Evolutionary conservation across 805 yeast genomes (phyloP).

Genomic region (Kodamaea lidongshanica): DNA sequence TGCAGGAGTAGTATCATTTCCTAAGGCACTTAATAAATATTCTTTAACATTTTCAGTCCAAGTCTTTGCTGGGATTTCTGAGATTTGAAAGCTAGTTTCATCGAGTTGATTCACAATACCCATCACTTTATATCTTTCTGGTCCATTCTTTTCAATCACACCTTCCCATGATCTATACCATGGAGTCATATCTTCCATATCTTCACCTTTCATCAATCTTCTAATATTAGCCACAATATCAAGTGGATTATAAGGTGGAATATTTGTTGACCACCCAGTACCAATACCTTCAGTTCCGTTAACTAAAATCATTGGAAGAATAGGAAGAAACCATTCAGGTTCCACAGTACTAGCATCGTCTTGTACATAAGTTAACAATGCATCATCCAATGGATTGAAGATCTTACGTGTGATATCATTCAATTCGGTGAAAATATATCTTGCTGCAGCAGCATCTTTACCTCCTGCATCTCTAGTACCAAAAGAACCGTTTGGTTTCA

Average conservation of each 20-base stretch:
- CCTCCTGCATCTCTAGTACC: slow-evolving; percentile 97
- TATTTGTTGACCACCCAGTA: slow-evolving; percentile 95
- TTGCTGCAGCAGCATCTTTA: slow-evolving; percentile 96
- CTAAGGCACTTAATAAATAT: slow-evolving; percentile 67
- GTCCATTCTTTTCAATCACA: slow-evolving; percentile 52
- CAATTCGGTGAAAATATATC: slow-evolving; percentile 89
- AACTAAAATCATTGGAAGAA: slow-evolving; percentile 90
- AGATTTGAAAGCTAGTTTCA: slow-evolving; percentile 74
- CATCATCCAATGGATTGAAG: slow-evolving; percentile 75
- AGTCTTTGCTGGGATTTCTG: slow-evolving; percentile 85
- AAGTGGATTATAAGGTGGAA: slow-evolving; percentile 83
- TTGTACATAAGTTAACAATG: slow-evolving; percentile 69
- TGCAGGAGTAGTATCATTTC: slow-evolving; percentile 65
- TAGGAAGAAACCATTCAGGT: slow-evolving; percentile 92
- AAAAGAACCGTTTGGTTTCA: slow-evolving; percentile 90
- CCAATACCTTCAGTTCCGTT: slow-evolving; percentile 98
- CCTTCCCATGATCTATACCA: slow-evolving; percentile 98
- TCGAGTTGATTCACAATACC: slow-evolving; percentile 82
- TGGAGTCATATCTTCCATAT: slow-evolving; percentile 68
- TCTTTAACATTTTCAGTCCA: slow-evolving; percentile 94
- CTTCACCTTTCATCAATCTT: slow-evolving; percentile 67
- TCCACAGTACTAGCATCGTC: slow-evolving; percentile 94
- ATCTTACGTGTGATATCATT: slow-evolving; percentile 67
- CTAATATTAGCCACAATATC: slow-evolving; percentile 75
- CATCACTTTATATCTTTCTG: slow-evolving; percentile 66